Evolutionary conservation across 1,284 basidiomycete genomes (phyloP), one percentile per base, ranked within the genome.

Genomic region (Apiotrichum veenhuisii): DNA sequence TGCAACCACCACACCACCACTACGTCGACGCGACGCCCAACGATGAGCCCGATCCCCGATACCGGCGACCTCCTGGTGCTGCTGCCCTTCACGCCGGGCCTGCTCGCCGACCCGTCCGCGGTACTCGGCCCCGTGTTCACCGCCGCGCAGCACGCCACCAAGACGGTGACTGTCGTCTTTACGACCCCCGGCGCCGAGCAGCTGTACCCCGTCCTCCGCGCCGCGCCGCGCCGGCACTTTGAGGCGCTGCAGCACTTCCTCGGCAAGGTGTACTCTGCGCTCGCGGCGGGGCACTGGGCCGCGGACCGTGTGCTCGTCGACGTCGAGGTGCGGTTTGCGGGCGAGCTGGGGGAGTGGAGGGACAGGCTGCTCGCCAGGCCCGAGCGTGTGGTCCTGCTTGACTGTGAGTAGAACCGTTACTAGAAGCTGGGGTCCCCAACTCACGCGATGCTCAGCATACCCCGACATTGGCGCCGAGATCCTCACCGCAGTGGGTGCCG

Each of bases 251-350:
- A 76, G 58, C 48, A 57, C 20, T 78, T 77, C 58, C 59, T 78
- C 25, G 70, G 71, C 0, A 61, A 61, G 37, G 64, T 76, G 10
- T 78, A 78, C 62, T 69, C 71, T 0, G 62, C 63, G 4, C 59
- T 74, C 11, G 69, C 68, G 4, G 70, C 71, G 11, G 73, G 69
- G 5, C 72, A 74, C 51, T 71, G 71, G 65, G 56, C 50, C 5
- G 53, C 59, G 4, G 73, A 64, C 18, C 70, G 66, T 49, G 61
- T 76, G 11, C 54, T 74, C 58, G 61, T 71, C 62, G 62, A 71
- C 41, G 73, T 77, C 12, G 75, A 76, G 54, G 72, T 77, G 25
- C 61, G 63, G 20, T 74, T 77, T 52, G 66, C 70, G 25, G 73
- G 70, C 17, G 67, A 73, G 57, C 59, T 50, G 15, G 67, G 65